A percentile compares a stretch with the other conserved stretches of the same genome.
phyloP scores from a whole-genome alignment of 805 yeast genomes.

The Suhomyces pyralidae region DNA sequence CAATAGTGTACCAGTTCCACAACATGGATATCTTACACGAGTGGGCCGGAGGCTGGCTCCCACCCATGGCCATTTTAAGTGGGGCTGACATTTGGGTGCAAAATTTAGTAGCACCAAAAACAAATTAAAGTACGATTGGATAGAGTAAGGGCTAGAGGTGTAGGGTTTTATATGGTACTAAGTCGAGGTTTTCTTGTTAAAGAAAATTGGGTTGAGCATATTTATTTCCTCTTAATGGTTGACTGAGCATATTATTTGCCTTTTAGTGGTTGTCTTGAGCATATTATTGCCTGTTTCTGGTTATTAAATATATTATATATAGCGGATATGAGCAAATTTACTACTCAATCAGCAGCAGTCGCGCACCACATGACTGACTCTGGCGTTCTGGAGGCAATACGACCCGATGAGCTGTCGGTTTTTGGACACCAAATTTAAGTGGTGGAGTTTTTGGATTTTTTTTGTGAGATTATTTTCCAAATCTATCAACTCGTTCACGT shows the following conservation, averaged over 20 bases:
- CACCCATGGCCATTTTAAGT: slow-evolving; percentile 11
- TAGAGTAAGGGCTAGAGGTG: no score
- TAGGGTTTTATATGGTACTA: no score
- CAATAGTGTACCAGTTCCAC: slow-evolving; percentile 73
- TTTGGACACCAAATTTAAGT: neutral
- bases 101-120: no score
- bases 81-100: no score
- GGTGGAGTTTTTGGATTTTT: neutral
- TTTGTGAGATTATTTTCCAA: slow-evolving; percentile 8
- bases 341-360: neutral
- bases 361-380: neutral
- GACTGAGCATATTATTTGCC: no score
- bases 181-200: no score
- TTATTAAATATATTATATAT: no score
- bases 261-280: no score
- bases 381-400: neutral
- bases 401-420: neutral
- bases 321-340: neutral
- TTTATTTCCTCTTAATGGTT: no score
- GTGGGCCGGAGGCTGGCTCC: slow-evolving; percentile 7
- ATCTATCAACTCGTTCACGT: slow-evolving; percentile 8
- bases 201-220: no score
- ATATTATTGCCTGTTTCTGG: no score
- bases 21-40: slow-evolving; percentile 48
- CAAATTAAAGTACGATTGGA: no score